A percentile compares a stretch with the other conserved stretches of the same genome.
phyloP scores from a whole-genome alignment of 257 asterid genomes.

The Nicotiana otophora region DNA sequence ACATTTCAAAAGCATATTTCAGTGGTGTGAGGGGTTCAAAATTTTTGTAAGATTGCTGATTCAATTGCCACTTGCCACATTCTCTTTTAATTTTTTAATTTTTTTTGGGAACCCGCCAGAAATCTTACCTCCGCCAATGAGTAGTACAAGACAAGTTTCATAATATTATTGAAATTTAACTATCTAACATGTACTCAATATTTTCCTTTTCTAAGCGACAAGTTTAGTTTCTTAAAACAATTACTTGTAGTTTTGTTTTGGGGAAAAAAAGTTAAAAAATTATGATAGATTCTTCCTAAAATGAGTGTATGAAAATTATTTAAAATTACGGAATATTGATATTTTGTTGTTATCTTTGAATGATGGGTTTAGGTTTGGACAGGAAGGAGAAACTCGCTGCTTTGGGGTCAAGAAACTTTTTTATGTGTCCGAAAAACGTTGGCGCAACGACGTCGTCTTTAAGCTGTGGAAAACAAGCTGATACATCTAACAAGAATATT shows the following conservation, averaged over 20 bases:
- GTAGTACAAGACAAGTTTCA: too few relatives aligned
- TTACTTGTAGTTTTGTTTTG: background rate
- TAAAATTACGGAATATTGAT: background rate
- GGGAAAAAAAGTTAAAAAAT: too few relatives aligned
- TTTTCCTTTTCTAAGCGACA: background rate
- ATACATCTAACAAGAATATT: constrained; percentile 17
- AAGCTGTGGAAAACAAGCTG: constrained; percentile 57
- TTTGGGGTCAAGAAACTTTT: constrained; percentile 80
- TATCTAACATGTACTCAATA: background rate
- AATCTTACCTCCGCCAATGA: too few relatives aligned
- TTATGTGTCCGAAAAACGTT: constrained; percentile 41
- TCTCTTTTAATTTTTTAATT: too few relatives aligned
- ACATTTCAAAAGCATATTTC: too few relatives aligned
- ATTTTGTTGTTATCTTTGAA: background rate
- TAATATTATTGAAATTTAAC: too few relatives aligned
- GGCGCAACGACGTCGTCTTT: constrained; percentile 19
- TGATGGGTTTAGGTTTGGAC: constrained; percentile 44
- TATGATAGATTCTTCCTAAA: too few relatives aligned
- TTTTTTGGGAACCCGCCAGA: too few relatives aligned
- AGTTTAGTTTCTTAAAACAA: too few relatives aligned
- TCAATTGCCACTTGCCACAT: too few relatives aligned
- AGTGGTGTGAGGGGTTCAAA: too few relatives aligned
- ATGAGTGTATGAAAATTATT: background rate
- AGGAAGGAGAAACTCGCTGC: constrained; percentile 48
- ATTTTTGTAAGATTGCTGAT: too few relatives aligned